Evolutionary conservation across 163 green algal species (phyloP), one percentile per base, ranked within the genome.

Genomic region (Smithsoniella earleae): DNA sequence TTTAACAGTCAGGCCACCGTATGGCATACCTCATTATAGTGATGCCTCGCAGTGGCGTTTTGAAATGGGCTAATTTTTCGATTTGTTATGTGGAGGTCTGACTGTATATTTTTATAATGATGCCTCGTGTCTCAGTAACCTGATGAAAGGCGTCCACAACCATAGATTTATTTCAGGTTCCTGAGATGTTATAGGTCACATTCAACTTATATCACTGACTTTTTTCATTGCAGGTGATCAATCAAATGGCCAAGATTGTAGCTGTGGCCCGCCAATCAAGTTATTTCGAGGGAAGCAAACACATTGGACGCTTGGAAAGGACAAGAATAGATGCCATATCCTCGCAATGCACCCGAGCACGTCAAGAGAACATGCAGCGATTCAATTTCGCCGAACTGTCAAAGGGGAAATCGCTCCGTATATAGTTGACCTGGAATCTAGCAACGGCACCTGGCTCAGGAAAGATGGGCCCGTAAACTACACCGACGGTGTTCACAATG

Each of bases 141-240:
- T 10, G 10, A 13, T 49, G 10, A 49, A 49, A 22, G 40, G 40
- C 40, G 10, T 10, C 40, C 40, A 49, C 40, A 49, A 49, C 40
- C 13, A 13, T 13, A 49, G n/a, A n/a, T n/a, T n/a, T n/a, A n/a
- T n/a, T n/a, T n/a, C n/a, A n/a, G n/a, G n/a, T n/a, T n/a, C n/a
- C n/a, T n/a, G n/a, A n/a, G n/a, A n/a, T n/a, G n/a, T n/a, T n/a
- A n/a, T n/a, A n/a, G n/a, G n/a, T n/a, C n/a, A n/a, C n/a, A n/a
- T n/a, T n/a, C n/a, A n/a, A n/a, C n/a, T n/a, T n/a, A n/a, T n/a
- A n/a, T n/a, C n/a, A n/a, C n/a, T n/a, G n/a, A n/a, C n/a, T n/a
- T n/a, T n/a, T n/a, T n/a, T n/a, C n/a, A n/a, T n/a, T 69, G 58
- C 58, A 69, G 58, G 58, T 28, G 58, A 69, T 43, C 58, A 30